phyloP scores from a whole-genome alignment of 1,139 yeast species.

The Hemisphaericaspora lyxosophila region DNA sequence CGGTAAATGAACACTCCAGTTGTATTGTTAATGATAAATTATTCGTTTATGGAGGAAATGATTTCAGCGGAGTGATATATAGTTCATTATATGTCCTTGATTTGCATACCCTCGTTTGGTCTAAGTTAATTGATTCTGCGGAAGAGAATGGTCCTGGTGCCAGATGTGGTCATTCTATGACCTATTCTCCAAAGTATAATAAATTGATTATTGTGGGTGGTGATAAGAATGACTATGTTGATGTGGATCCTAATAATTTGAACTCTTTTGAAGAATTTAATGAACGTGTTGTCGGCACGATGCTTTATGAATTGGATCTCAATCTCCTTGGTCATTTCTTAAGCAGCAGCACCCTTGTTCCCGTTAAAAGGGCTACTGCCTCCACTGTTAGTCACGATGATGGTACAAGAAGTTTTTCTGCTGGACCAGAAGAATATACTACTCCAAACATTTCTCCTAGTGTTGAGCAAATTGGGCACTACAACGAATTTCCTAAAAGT shows the following conservation, averaged over 20 bases:
- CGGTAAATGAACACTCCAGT: constrained; percentile 91
- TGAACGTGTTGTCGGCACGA: constrained; percentile 53
- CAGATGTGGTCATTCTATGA: constrained; percentile 92
- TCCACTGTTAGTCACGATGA: constrained; percentile 10
- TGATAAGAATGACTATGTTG: constrained; percentile 63
- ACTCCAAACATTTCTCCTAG: constrained; percentile 42
- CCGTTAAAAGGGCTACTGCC: constrained; percentile 13
- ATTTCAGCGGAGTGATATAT: constrained; percentile 68
- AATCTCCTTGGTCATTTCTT: constrained; percentile 34
- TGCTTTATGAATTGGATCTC: constrained; percentile 64
- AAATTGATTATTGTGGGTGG: constrained; percentile 91
- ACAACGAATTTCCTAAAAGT: too few species aligned
- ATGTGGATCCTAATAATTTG: constrained; percentile 35
- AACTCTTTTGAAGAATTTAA: constrained; percentile 52
- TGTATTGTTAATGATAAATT: constrained; percentile 75
- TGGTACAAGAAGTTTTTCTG: constrained; percentile 41
- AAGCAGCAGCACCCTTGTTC: constrained; percentile 10
- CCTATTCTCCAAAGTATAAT: constrained; percentile 63
- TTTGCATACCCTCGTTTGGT: constrained; percentile 71
- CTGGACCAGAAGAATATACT: constrained; percentile 44
- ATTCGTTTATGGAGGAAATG: constrained; percentile 90
- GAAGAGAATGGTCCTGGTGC: constrained; percentile 64
- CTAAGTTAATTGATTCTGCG: constrained; percentile 50
- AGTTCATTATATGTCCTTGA: constrained; percentile 75
- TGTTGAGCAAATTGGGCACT: constrained; percentile 2